A percentile compares a stretch with the other conserved stretches of the same genome.
These are phyloP conservation scores for Spergularia marina DNA, from an alignment of 148 eudicot species.

Conservation along the genomic window DNA sequence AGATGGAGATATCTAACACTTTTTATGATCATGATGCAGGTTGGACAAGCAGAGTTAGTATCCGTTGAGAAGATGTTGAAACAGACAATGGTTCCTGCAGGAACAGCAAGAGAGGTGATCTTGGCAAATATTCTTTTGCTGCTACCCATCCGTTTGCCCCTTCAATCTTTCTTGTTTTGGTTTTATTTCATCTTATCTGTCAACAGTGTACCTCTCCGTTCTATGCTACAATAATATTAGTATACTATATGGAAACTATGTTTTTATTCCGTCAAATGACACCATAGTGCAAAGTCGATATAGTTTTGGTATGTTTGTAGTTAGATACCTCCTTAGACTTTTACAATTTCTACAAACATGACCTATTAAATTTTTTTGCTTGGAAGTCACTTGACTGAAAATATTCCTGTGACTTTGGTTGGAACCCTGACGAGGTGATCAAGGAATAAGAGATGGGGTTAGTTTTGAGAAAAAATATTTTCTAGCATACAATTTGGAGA, in stretches of 20 bases:
- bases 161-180: neutral
- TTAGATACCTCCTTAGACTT: neutral
- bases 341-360: neutral
- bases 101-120: constrained; percentile 90
- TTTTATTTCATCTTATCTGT: neutral
- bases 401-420: too few species aligned
- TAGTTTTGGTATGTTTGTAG: neutral
- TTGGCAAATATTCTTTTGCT: neutral
- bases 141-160: neutral
- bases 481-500: too few species aligned
- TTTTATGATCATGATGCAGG: constrained; percentile 44
- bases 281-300: neutral
- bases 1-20: constrained; percentile 6
- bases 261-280: neutral
- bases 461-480: too few species aligned
- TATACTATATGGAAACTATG: neutral
- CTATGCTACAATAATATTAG: neutral
- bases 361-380: neutral
- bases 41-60: constrained; percentile 80
- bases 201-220: neutral
- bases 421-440: neutral
- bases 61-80: constrained; percentile 79
- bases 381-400: too few species aligned
- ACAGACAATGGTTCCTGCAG: constrained; percentile 72
- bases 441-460: neutral